Evolutionary conservation across 192 early-diverging fungal species (phyloP).

Genomic region (Umbelopsis isabellina): DNA sequence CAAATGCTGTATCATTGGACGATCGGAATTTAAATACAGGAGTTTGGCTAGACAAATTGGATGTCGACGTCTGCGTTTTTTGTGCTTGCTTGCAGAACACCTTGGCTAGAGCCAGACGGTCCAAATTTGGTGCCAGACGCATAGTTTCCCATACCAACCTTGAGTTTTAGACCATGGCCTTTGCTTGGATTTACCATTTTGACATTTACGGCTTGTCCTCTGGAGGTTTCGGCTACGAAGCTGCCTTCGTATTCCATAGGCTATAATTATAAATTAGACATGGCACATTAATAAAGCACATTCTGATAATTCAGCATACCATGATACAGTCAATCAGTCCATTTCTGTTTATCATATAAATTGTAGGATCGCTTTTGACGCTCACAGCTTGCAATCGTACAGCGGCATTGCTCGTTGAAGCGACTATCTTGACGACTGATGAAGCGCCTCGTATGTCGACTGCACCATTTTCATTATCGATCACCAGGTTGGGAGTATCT

Average conservation of each 20-base stretch:
- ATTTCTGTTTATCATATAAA: too few species aligned
- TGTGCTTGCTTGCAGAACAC: background rate
- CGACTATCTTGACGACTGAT: too few species aligned
- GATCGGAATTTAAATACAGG: background rate
- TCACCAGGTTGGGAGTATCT: background rate
- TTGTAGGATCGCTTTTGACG: too few species aligned
- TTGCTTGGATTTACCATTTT: background rate
- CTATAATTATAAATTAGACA: background rate
- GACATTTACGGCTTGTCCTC: background rate
- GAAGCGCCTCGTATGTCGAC: too few species aligned
- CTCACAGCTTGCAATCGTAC: too few species aligned
- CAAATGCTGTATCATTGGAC: background rate
- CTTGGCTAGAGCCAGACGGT: background rate
- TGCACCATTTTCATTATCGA: background rate
- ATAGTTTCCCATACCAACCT: background rate
- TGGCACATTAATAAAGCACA: too few species aligned
- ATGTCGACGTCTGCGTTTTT: background rate
- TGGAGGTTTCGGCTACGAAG: background rate
- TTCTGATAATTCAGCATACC: too few species aligned
- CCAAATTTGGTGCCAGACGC: background rate
- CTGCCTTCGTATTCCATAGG: background rate
- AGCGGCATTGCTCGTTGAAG: too few species aligned
- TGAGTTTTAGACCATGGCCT: background rate
- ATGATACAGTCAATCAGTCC: too few species aligned
- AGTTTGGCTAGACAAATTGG: background rate